phyloP scores from a whole-genome alignment of 495 filamentous ascomycete genomes.

The Bombardia bombarda region DNA sequence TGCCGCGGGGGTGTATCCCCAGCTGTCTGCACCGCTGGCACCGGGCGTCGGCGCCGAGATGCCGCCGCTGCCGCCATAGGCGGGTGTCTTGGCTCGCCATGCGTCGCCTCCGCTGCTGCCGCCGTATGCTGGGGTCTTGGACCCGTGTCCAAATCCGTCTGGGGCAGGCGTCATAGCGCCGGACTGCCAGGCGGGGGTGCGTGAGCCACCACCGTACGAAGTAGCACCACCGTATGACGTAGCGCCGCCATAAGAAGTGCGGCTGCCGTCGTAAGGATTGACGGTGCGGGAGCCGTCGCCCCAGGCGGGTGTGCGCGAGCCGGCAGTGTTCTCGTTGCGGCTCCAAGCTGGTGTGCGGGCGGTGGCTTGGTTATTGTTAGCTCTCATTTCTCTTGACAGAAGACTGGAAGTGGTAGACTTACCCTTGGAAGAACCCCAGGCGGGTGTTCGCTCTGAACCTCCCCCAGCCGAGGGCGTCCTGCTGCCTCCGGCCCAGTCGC shows the following conservation, averaged over 20 bases:
- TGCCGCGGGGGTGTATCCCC: slow-evolving; percentile 43
- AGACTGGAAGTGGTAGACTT: background rate
- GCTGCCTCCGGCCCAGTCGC: slow-evolving; percentile 42
- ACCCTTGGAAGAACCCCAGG: slow-evolving; percentile 50
- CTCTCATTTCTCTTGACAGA: no score
- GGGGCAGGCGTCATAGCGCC: slow-evolving; percentile 53
- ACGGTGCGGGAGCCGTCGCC: slow-evolving; percentile 67
- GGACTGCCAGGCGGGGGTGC: slow-evolving; percentile 45
- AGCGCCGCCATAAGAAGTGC: slow-evolving; percentile 56
- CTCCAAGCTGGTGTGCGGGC: slow-evolving; percentile 59
- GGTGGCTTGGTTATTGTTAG: slow-evolving; percentile 29
- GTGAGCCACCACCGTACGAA: slow-evolving; percentile 50
- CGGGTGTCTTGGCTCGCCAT: slow-evolving; percentile 70
- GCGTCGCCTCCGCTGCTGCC: slow-evolving; percentile 57
- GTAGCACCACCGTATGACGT: slow-evolving; percentile 52
- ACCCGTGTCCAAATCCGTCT: slow-evolving; percentile 58
- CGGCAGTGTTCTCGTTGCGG: slow-evolving; percentile 41
- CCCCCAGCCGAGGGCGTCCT: slow-evolving; percentile 58
- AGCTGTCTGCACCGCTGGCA: slow-evolving; percentile 38
- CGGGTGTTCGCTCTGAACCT: slow-evolving; percentile 58
- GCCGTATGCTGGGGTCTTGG: slow-evolving; percentile 61
- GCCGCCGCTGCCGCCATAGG: no score
- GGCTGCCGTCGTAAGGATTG: slow-evolving; percentile 72
- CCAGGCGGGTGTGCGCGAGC: slow-evolving; percentile 71
- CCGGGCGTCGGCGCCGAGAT: slow-evolving; percentile 48